Evolutionary conservation across 371 early-diverging fungal genomes (phyloP), one percentile per base, ranked within the genome.

Genomic region (Mucor racemosus): DNA sequence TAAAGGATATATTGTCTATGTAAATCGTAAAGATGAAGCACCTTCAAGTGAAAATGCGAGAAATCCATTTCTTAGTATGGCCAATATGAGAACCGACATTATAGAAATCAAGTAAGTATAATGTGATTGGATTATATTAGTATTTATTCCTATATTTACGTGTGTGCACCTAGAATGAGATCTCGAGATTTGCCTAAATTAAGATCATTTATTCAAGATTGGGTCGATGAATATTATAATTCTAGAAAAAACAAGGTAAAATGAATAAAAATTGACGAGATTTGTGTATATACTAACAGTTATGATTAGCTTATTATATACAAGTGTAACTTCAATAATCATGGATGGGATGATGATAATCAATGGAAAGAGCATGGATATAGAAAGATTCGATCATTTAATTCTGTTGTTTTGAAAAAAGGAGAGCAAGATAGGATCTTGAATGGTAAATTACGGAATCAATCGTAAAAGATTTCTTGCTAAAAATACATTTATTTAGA

Each of bases 361-460:
- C 65, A 64, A 14, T 73, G 73, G 73, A 26, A 40, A 6, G 64
- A 67, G 17, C 44, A 70, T n/a, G 65, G 64, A 9, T 50, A 40
- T 42, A 78, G 69, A 62, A 75, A 73, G 34, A 73, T 75, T 36
- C 67, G 79, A 58, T 60, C 69, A 3, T 71, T 76, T 40, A 50
- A 61, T 5, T 73, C 76, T 0, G 79, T 79, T 33, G 69, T 64
- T 3, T 58, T 79, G 38, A 72, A 74, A 33, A 56, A 62, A 7
- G 79, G 79, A 8, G 60, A 74, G 19, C 72, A 79, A 57, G 79
- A 79, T 3, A 55, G 64, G 15, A 64, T 79, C 13, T 54, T 77
- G n/a, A 64, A 67, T 26, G 77, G 77, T 76, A 68, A 60, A 5
- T 19, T 11, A 14, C 9, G 6, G 15, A 4, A 7, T 19, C 26